These are phyloP conservation scores for Apiotrichum sp. DNA, from an alignment of 1,284 basidiomycete species.

Conservation along the genomic window DNA sequence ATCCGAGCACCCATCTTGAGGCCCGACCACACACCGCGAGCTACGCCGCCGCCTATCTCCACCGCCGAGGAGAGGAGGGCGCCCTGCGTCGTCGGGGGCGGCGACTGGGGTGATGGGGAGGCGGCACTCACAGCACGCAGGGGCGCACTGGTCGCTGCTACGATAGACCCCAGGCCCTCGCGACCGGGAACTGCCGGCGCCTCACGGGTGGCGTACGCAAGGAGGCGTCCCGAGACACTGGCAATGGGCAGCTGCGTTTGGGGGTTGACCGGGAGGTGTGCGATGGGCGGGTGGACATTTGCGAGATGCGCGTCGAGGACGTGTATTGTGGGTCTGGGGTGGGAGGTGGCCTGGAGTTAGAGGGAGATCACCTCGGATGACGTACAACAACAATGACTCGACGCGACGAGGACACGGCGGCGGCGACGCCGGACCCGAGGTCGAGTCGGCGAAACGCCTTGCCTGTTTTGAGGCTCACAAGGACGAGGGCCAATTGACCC, in stretches of 20 bases:
- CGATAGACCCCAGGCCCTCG: conserved; percentile 32
- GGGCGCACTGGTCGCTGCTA: conserved; percentile 15
- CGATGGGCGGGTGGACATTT: conserved; percentile 11
- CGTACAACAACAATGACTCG: conserved; percentile 31
- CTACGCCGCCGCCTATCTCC: conserved; percentile 41
- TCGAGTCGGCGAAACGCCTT: conserved; percentile 25
- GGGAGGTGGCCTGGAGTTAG: conserved; percentile 21
- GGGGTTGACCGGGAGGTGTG: conserved; percentile 15
- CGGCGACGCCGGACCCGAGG: conserved; percentile 24
- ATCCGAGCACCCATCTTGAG: conserved; percentile 40
- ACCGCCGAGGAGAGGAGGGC: conserved; percentile 35
- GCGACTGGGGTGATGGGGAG: not conserved
- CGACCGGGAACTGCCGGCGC: conserved; percentile 23
- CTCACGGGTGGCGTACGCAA: conserved; percentile 29
- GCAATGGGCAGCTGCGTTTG: conserved; percentile 23
- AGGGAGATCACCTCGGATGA: not conserved
- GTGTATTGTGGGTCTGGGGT: conserved; percentile 28
- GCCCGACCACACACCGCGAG: conserved; percentile 42
- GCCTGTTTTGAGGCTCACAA: conserved; percentile 26
- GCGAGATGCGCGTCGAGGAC: conserved; percentile 23
- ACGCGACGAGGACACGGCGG: conserved; percentile 15
- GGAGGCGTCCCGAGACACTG: conserved; percentile 30
- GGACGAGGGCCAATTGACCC: conserved; percentile 19
- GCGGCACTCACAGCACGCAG: conserved; percentile 1
- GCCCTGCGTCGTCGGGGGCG: conserved; percentile 12